Evolutionary conservation across 352 stramenopile genomes (phyloP).

Genomic region (Phytophthora pinifolia): DNA sequence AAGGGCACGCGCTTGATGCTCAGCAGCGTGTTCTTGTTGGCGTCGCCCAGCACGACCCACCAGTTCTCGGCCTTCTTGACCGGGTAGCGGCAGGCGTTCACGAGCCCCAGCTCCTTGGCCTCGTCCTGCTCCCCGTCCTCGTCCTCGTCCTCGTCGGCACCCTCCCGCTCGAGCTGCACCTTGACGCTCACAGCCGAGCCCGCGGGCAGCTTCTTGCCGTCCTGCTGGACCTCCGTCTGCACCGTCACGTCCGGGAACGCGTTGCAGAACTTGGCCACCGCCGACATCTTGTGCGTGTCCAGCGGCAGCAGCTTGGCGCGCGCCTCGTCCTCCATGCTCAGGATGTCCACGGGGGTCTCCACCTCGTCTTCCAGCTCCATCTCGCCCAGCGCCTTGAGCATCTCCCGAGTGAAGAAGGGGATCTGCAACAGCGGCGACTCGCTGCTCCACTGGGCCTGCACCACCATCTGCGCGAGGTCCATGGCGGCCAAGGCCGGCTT

Average conservation of each 20-base stretch:
- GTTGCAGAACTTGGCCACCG: constrained; percentile 99
- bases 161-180: constrained; percentile 91
- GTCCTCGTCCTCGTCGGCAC: constrained; percentile 93
- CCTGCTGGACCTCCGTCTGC: constrained; percentile 90
- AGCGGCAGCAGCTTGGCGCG: constrained; percentile 88
- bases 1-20: constrained; percentile 98
- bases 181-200: constrained; percentile 91
- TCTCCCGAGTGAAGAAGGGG: constrained; percentile 95
- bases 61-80: constrained; percentile 97
- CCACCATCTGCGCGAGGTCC: constrained; percentile 99
- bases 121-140: constrained; percentile 65
- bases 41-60: constrained; percentile 98
- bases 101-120: constrained; percentile 55
- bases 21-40: constrained; percentile 94
- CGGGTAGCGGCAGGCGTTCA: constrained; percentile 77
- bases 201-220: constrained; percentile 88
- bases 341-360: constrained; percentile 80
- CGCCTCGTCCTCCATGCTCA: constrained; percentile 94
- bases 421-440: constrained; percentile 96
- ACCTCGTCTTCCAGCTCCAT: constrained; percentile 74
- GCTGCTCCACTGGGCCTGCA: constrained; percentile 98
- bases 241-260: constrained; percentile 98
- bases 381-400: constrained; percentile 54
- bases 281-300: constrained; percentile 91
- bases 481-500: constrained; percentile 98